phyloP scores from a whole-genome alignment of 805 yeast species.

The Candida sithepensis region DNA sequence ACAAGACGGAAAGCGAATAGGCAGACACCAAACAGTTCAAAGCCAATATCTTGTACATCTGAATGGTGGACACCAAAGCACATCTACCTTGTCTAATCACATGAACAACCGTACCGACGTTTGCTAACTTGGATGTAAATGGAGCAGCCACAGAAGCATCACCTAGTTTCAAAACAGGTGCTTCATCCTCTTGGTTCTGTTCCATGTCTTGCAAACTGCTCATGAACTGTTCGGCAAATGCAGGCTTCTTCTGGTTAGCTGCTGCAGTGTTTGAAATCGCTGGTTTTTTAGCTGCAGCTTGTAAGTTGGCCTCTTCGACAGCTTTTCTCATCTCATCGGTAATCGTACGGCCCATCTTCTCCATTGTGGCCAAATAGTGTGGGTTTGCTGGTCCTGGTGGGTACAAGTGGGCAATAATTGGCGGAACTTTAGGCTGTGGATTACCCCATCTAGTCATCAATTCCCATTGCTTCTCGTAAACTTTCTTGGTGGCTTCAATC shows the following conservation, averaged over 20 bases:
- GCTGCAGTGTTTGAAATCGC: constrained; percentile 18
- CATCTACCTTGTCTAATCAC: constrained; percentile 97
- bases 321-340: constrained; percentile 68
- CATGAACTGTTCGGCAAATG: constrained; percentile 64
- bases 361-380: constrained; percentile 78
- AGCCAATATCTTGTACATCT: constrained; percentile 97
- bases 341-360: constrained; percentile 74
- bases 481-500: constrained; percentile 55
- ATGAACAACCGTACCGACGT: constrained; percentile 88
- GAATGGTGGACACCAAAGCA: constrained; percentile 94
- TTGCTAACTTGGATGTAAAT: constrained; percentile 89
- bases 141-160: constrained; percentile 99
- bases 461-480: constrained; percentile 82
- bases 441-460: constrained; percentile 78
- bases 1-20: constrained; percentile 88
- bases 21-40: constrained; percentile 96
- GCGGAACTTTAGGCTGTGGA: constrained; percentile 81
- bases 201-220: constrained; percentile 49
- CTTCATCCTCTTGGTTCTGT: constrained; percentile 57
- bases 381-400: constrained; percentile 96
- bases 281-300: constrained; percentile 30
- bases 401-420: constrained; percentile 85
- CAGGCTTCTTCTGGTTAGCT: constrained; percentile 32
- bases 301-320: constrained; percentile 47
- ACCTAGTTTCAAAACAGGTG: constrained; percentile 90